Conservation (phyloP, 306 rosid genomes). For the Acacia confusa region DNA sequence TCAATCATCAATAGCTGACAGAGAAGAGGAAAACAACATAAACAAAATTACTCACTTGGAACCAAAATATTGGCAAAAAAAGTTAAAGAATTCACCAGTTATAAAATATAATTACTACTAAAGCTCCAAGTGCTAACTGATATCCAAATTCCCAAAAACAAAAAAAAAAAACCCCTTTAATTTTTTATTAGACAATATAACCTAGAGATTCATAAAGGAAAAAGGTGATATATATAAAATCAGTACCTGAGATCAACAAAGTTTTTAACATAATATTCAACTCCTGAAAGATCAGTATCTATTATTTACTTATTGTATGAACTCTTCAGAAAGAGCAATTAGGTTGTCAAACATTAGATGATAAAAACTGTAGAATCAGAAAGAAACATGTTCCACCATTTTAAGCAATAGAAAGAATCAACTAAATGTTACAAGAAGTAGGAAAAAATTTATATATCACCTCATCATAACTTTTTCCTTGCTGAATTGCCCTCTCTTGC, state of each 20-base stretch:
- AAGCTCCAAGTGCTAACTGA: too few species aligned
- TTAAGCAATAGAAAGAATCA: neutral
- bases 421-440: neutral
- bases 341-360: neutral
- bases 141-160: neutral
- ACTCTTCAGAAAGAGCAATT: neutral
- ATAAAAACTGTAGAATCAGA: neutral
- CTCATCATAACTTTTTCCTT: slow-evolving; percentile 86
- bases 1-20: slow-evolving; percentile 1
- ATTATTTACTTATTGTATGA: neutral
- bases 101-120: too few species aligned
- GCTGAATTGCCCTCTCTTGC: slow-evolving; percentile 83
- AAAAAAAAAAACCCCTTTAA: neutral
- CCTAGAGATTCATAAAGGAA: neutral
- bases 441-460: slow-evolving; percentile 40
- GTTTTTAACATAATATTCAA: neutral
- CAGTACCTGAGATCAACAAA: slow-evolving; percentile 3
- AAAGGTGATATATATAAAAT: neutral
- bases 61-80: neutral
- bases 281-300: neutral
- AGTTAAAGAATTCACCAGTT: too few species aligned
- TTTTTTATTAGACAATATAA: neutral
- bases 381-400: neutral
- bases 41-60: neutral
- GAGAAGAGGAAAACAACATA: neutral